Evolutionary conservation across 768 basidiomycete genomes (phyloP), one percentile per base, ranked within the genome.

Genomic region (Mrakia blollopis): DNA sequence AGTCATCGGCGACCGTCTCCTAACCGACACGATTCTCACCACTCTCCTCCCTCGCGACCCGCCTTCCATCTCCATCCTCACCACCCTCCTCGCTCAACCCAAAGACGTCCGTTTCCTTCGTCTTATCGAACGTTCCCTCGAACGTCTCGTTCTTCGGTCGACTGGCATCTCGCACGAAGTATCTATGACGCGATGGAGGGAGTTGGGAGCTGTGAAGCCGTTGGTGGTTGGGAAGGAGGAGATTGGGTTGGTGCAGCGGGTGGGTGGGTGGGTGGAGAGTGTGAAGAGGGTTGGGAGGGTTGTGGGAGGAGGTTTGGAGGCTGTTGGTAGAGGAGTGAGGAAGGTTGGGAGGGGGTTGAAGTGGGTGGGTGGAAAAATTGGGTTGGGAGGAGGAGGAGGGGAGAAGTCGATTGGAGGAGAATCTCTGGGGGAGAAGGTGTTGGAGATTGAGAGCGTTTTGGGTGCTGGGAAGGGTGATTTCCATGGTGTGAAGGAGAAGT

Each of bases 1-100:
- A 75, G 84, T 98, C 54, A 90, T 99, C 18, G 96, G 96, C 0
- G 96, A 99, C 85, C 88, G 96, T 16, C 84, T 98, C 72, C 91
- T 97, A 80, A 99, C 96, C 0, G 96, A 99, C 82, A 85, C 94
- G 25, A 87, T 98, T 72, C 86, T 98, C 14, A 78, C 76, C 18
- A 30, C 76, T 18, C 50, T 62, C 37, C 41, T 77, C 60, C 39
- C 71, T 8, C 39, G 37, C 9, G 18, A 18, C 41, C 47, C 67
- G 4, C 35, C 65, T 6, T 41, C 65, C 57, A 28, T 83, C 25
- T 84, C 84, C 16, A 82, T 84, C 18, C 78, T 83, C 50, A 83
- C 82, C 4, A 82, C 82, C 10, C 30, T 67, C 3, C 79, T 84
- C 41, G 81, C 81, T 30, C 75, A 81, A 47, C 79, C 80, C 8